Evolutionary conservation across 2,329 filamentous ascomycete species (phyloP).

Genomic region (Rhinocladiella similis): DNA sequence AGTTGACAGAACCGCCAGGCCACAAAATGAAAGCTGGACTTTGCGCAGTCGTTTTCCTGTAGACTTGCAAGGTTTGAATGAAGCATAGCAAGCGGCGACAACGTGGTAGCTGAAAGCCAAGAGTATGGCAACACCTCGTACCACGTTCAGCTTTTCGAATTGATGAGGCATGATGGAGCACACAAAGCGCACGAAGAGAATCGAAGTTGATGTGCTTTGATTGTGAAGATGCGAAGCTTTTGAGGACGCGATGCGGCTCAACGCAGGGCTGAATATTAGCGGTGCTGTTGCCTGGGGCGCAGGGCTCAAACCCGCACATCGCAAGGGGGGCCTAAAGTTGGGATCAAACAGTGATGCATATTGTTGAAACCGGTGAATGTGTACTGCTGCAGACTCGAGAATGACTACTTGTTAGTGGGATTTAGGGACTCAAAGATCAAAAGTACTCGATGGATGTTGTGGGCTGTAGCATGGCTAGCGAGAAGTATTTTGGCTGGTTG

Average conservation of each 20-base stretch:
- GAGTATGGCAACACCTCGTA: slow-evolving; percentile 3
- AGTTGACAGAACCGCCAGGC: slow-evolving; percentile 3
- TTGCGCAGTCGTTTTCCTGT: slow-evolving; percentile 2
- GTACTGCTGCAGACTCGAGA: too few relatives aligned
- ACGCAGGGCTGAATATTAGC: background rate
- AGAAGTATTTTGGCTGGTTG: background rate
- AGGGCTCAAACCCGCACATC: too few relatives aligned
- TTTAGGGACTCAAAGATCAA: background rate
- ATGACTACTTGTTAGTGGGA: too few relatives aligned
- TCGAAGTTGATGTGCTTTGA: background rate
- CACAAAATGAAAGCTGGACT: background rate
- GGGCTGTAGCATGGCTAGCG: background rate
- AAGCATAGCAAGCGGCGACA: slow-evolving; percentile 3
- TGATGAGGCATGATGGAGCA: background rate
- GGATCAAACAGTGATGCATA: background rate
- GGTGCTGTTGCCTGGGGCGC: background rate
- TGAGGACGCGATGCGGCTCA: background rate
- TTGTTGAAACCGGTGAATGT: background rate
- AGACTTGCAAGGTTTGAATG: background rate
- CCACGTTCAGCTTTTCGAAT: background rate
- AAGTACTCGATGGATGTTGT: background rate
- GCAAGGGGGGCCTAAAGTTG: too few relatives aligned
- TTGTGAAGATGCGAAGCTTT: background rate
- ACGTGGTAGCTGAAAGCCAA: slow-evolving; percentile 3
- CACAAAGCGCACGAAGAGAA: background rate